Conservation (phyloP, 768 basidiomycete species). For the Amanita rubescens region DNA sequence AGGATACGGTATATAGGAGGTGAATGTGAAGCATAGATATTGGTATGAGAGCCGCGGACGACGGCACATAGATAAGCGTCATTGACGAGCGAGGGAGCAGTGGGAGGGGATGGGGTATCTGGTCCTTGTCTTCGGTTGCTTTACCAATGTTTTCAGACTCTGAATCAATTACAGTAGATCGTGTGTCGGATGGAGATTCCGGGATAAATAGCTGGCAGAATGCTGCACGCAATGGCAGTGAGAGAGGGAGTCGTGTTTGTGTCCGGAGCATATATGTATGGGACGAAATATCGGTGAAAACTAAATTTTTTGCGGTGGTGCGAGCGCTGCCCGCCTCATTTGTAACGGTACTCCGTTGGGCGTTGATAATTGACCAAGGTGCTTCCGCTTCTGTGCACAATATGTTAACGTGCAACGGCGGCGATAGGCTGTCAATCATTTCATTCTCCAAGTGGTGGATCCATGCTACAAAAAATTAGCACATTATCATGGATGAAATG, state of each 20-base stretch:
- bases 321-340: slow-evolving; percentile 16
- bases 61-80: slow-evolving; percentile 50
- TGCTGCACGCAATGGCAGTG: slow-evolving; percentile 27
- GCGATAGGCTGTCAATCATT: slow-evolving; percentile 28
- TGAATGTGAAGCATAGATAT: slow-evolving; percentile 54
- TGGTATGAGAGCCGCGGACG: slow-evolving; percentile 32
- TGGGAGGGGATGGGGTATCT: slow-evolving; percentile 24
- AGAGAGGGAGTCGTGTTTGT: slow-evolving; percentile 32
- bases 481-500: slow-evolving; percentile 2
- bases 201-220: slow-evolving; percentile 27
- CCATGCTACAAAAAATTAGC: slow-evolving; percentile 49
- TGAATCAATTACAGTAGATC: background rate
- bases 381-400: slow-evolving; percentile 51
- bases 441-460: slow-evolving; percentile 38
- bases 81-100: slow-evolving; percentile 52
- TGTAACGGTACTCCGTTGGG: slow-evolving; percentile 13
- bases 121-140: background rate
- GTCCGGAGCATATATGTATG: slow-evolving; percentile 47
- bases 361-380: slow-evolving; percentile 50
- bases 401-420: slow-evolving; percentile 53
- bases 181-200: slow-evolving; percentile 18
- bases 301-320: slow-evolving; percentile 15
- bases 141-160: background rate
- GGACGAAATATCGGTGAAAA: slow-evolving; percentile 40
- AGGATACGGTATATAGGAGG: slow-evolving; percentile 45